Conservation (phyloP, 306 rosid species). For the Dalbergia oliveri region DNA sequence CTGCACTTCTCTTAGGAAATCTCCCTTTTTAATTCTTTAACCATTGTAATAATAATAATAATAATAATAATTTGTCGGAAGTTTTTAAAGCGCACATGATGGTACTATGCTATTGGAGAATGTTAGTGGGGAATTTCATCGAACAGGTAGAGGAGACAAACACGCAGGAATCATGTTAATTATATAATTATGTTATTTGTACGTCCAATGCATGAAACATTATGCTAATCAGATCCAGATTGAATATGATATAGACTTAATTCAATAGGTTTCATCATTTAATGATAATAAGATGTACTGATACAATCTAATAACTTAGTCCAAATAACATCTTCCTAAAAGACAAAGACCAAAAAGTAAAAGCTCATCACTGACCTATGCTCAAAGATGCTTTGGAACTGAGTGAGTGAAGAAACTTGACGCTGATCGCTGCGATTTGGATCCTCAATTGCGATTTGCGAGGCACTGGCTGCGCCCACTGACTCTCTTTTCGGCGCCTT, state of each 20-base stretch:
- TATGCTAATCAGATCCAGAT: no score
- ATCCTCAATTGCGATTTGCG: neutral
- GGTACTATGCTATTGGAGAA: neutral
- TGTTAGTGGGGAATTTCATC: constrained; percentile 28
- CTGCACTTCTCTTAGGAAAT: no score
- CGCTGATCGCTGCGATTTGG: neutral
- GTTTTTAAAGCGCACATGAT: neutral
- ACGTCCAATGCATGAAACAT: no score
- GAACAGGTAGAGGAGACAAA: neutral
- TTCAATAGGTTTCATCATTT: no score
- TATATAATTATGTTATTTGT: no score
- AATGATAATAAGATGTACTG: no score
- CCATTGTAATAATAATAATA: no score
- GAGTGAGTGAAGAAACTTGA: neutral
- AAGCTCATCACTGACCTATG: neutral
- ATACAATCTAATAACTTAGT: no score
- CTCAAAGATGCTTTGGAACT: neutral
- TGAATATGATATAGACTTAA: no score
- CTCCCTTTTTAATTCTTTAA: no score
- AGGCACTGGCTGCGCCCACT: neutral
- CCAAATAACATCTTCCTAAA: no score
- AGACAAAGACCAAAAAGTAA: neutral
- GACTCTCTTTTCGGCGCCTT: neutral
- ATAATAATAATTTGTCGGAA: neutral
- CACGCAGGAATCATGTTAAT: neutral